A percentile compares a stretch with the other conserved stretches of the same genome.
Conservation (phyloP, 495 filamentous ascomycete species). For the Penicillium canariense region DNA sequence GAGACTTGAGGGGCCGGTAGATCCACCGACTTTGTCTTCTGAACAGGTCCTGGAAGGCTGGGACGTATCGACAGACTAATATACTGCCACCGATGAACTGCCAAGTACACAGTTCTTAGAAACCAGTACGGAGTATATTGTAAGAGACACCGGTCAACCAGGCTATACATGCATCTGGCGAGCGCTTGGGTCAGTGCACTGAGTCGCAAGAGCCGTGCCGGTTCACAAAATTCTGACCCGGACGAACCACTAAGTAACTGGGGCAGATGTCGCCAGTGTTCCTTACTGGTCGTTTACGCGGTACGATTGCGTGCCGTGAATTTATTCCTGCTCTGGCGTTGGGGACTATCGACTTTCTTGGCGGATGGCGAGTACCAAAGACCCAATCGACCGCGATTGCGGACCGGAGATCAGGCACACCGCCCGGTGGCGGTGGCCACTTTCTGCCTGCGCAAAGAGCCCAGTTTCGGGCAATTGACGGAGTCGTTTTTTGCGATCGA, state of each 20-base stretch:
- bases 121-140: no score
- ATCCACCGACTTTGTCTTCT: no score
- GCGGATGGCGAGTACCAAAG: not conserved
- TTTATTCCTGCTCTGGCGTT: not conserved
- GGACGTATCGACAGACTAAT: no score
- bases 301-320: no score
- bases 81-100: no score
- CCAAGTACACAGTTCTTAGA: no score
- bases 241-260: conserved; percentile 2
- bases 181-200: no score
- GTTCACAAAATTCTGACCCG: not conserved
- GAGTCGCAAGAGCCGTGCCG: not conserved
- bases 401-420: not conserved
- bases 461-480: conserved; percentile 13
- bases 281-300: not conserved
- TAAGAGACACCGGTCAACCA: not conserved
- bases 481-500: conserved; percentile 3
- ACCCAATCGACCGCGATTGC: no score
- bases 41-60: no score
- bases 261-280: not conserved
- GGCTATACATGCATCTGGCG: not conserved
- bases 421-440: conserved; percentile 1
- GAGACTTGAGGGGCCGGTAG: not conserved
- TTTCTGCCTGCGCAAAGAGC: conserved; percentile 15
- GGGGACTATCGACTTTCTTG: conserved; percentile 6